These are phyloP conservation scores for Euphorbia lathyris DNA, from an alignment of 345 rosid species.

Conservation along the genomic window DNA sequence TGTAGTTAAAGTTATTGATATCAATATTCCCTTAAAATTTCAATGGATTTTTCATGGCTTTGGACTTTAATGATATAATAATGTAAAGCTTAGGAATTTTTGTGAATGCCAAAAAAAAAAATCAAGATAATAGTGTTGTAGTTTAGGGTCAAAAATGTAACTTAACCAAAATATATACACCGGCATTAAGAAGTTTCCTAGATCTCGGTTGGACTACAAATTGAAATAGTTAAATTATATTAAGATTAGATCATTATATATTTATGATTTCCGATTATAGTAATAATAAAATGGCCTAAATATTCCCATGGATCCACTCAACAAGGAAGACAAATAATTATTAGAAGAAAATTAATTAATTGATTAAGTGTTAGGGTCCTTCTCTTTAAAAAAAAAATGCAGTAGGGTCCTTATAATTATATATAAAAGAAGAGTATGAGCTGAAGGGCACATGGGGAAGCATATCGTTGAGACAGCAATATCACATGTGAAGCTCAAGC, in stretches of 20 bases:
- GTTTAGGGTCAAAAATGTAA: too few species aligned
- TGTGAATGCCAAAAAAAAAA: too few species aligned
- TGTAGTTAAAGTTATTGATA: too few species aligned
- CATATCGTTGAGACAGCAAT: conserved; percentile 6
- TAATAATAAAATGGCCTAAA: neutral
- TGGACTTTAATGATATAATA: too few species aligned
- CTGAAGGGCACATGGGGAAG: conserved; percentile 46
- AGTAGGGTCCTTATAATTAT: too few species aligned
- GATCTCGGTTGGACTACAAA: neutral
- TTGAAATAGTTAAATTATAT: too few species aligned
- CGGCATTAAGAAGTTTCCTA: neutral
- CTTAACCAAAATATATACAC: too few species aligned
- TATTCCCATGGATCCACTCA: conserved; percentile 4
- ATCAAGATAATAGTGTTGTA: too few species aligned
- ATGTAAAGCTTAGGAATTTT: too few species aligned
- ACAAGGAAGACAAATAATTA: conserved; percentile 7
- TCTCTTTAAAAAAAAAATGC: neutral
- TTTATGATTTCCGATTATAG: neutral
- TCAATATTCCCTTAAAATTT: too few species aligned
- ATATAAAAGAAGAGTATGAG: conserved; percentile 12
- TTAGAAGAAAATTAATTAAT: neutral
- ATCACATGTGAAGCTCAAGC: conserved; percentile 37
- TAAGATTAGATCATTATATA: conserved; percentile 1
- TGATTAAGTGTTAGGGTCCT: too few species aligned
- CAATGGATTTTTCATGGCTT: too few species aligned